Percentiles rank a stretch among this genome's conserved stretches.
These are phyloP conservation scores for Zizania palustris DNA, from an alignment of 202 grass and related monocot species.

Conservation along the genomic window DNA sequence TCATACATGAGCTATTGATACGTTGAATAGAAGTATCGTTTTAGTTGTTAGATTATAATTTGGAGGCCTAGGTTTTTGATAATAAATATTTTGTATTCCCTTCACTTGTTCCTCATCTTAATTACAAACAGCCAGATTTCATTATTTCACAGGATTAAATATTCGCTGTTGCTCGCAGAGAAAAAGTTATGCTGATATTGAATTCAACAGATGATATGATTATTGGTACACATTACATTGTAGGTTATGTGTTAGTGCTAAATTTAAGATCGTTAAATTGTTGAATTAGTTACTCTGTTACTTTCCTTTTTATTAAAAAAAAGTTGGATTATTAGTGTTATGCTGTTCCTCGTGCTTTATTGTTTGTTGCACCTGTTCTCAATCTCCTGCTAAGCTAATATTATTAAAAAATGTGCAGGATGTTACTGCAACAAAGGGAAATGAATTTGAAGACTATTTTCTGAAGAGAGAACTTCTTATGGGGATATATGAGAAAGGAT, in stretches of 20 bases:
- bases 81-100: not conserved
- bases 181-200: conserved; percentile 4
- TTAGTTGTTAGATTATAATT: not conserved
- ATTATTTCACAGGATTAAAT: conserved; percentile 8
- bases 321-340: not conserved
- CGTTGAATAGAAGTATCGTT: not conserved
- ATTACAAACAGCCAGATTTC: conserved; percentile 15
- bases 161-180: not conserved
- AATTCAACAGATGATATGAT: conserved; percentile 14
- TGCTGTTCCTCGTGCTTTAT: not conserved
- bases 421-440: conserved; percentile 90
- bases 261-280: conserved; percentile 10
- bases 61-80: not conserved
- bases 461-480: conserved; percentile 88
- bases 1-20: not conserved
- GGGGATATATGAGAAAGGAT: conserved; percentile 96
- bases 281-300: not conserved
- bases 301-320: not conserved
- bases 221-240: not conserved
- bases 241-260: not conserved
- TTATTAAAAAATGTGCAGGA: conserved; percentile 46
- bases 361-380: not conserved
- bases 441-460: conserved; percentile 97
- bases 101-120: not conserved
- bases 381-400: conserved; percentile 9